phyloP scores from a whole-genome alignment of 1,139 yeast genomes.

The Candida gigantensis region DNA sequence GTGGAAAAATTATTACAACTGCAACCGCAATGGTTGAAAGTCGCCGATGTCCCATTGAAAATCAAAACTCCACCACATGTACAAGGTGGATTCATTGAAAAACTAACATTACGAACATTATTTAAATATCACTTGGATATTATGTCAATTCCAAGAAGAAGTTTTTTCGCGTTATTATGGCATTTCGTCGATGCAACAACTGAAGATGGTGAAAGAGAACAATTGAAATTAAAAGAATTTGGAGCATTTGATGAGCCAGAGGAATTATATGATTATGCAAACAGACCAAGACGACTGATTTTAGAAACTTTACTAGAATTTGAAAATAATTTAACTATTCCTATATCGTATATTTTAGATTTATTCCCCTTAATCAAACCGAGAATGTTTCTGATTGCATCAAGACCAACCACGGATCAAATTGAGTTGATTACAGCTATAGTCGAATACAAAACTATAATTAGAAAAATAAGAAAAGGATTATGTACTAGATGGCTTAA shows the following conservation, averaged over 20 bases:
- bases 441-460: slow-evolving; percentile 82
- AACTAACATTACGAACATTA: slow-evolving; percentile 67
- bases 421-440: slow-evolving; percentile 76
- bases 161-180: slow-evolving; percentile 71
- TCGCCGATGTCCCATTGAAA: slow-evolving; percentile 59
- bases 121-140: slow-evolving; percentile 80
- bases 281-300: slow-evolving; percentile 85
- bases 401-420: slow-evolving; percentile 42
- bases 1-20: slow-evolving; percentile 66
- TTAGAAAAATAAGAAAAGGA: slow-evolving; percentile 76
- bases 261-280: slow-evolving; percentile 84
- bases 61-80: slow-evolving; percentile 29
- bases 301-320: slow-evolving; percentile 84
- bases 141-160: slow-evolving; percentile 77
- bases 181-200: slow-evolving; percentile 63
- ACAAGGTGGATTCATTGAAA: slow-evolving; percentile 63
- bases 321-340: slow-evolving; percentile 64
- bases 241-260: slow-evolving; percentile 71
- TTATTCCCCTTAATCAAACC: slow-evolving; percentile 78
- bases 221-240: slow-evolving; percentile 74
- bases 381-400: slow-evolving; percentile 80
- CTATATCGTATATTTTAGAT: slow-evolving; percentile 73
- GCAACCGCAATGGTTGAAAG: slow-evolving; percentile 68
- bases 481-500: slow-evolving; percentile 81
- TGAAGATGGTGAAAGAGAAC: slow-evolving; percentile 56